Percentiles rank a stretch among this genome's conserved stretches.
Evolutionary conservation across 768 basidiomycete genomes (phyloP).

Genomic region (Collybia sp.): DNA sequence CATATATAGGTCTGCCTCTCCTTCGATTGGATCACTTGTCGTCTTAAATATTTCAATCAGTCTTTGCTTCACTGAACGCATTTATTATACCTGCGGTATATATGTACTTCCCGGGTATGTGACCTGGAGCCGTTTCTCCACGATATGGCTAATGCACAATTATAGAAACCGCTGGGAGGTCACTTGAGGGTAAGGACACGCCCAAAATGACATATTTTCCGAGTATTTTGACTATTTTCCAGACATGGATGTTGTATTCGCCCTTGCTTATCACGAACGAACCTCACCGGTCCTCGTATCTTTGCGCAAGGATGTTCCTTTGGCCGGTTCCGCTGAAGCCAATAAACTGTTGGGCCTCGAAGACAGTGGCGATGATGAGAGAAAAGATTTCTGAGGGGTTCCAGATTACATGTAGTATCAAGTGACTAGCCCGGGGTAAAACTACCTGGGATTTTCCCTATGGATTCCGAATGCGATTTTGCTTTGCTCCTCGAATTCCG

Average conservation of each 20-base stretch:
- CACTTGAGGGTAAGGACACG: constrained; percentile 37
- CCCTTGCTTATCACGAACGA: constrained; percentile 36
- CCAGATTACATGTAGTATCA: too few species aligned
- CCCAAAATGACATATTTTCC: not conserved
- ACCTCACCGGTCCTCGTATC: constrained; percentile 40
- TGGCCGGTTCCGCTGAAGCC: constrained; percentile 40
- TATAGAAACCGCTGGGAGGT: constrained; percentile 53
- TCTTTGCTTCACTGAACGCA: constrained; percentile 55
- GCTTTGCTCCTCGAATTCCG: too few species aligned
- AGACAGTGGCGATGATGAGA: constrained; percentile 31
- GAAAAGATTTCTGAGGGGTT: constrained; percentile 4
- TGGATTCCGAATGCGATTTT: too few species aligned
- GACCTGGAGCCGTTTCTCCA: not conserved
- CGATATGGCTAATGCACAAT: not conserved
- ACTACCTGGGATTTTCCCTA: too few species aligned
- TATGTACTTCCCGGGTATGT: constrained; percentile 45
- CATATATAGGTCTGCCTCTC: constrained; percentile 43
- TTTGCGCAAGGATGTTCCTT: constrained; percentile 36
- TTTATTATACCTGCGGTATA: constrained; percentile 54
- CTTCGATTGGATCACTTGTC: not conserved
- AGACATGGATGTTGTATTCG: constrained; percentile 46
- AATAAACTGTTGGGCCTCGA: constrained; percentile 35
- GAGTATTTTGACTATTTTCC: not conserved
- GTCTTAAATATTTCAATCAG: constrained; percentile 8
- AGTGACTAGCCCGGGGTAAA: too few species aligned